These are phyloP conservation scores for Parachaetomium inaequale DNA, from an alignment of 495 filamentous ascomycete species.

Conservation along the genomic window DNA sequence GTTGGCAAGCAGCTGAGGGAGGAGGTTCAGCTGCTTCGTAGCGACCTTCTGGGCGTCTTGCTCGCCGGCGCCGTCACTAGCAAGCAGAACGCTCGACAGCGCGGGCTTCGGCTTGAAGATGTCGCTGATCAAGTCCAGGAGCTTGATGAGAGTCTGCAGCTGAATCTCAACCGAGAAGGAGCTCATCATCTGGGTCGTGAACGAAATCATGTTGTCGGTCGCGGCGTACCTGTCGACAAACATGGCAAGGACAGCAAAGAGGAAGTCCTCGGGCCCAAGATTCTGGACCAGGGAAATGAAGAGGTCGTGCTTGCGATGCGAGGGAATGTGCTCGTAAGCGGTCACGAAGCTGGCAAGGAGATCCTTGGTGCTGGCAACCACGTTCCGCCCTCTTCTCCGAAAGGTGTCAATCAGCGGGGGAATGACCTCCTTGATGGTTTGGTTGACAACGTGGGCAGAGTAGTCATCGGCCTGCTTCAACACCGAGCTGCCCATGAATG, in stretches of 20 bases:
- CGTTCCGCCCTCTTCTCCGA: constrained; percentile 68
- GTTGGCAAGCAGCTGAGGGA: constrained; percentile 52
- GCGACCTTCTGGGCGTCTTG: constrained; percentile 57
- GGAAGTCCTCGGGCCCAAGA: constrained; percentile 75
- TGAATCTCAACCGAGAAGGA: constrained; percentile 62
- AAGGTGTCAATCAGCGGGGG: constrained; percentile 86
- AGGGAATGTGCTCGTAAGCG: constrained; percentile 91
- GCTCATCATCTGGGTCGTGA: constrained; percentile 52
- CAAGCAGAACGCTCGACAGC: constrained; percentile 66
- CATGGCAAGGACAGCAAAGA: constrained; percentile 68
- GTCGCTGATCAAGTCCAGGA: constrained; percentile 68
- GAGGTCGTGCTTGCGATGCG: constrained; percentile 71
- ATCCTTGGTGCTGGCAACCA: constrained; percentile 76
- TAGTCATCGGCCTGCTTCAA: constrained; percentile 91
- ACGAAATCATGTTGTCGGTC: constrained; percentile 47
- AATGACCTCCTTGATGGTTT: constrained; percentile 85
- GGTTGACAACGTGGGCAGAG: constrained; percentile 86
- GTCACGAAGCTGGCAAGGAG: constrained; percentile 87
- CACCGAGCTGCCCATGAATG: constrained; percentile 88
- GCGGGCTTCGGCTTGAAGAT: constrained; percentile 63
- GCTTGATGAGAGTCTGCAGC: constrained; percentile 66
- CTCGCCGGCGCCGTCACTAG: constrained; percentile 58
- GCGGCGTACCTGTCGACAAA: constrained; percentile 65
- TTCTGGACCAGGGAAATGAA: constrained; percentile 79
- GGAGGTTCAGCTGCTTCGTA: constrained; percentile 58